Evolutionary conservation across 805 yeast species (phyloP).

Genomic region (Wickerhamiella cacticola): DNA sequence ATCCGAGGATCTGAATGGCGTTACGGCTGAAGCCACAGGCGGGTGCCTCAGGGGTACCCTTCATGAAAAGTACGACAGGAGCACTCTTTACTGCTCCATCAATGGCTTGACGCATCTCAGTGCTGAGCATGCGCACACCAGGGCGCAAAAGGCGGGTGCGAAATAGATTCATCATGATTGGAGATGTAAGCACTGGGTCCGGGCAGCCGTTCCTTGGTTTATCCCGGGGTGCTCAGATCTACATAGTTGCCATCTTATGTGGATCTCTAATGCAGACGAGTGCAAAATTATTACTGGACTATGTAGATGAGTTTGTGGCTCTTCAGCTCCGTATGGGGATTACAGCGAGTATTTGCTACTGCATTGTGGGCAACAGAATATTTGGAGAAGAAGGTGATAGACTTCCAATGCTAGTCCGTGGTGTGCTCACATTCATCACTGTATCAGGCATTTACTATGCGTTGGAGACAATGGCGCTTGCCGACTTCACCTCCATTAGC

Average conservation of each 20-base stretch:
- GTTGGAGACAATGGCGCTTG: slow-evolving; percentile 56
- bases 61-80: slow-evolving; percentile 94
- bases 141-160: slow-evolving; percentile 6
- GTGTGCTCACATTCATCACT: slow-evolving; percentile 64
- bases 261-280: slow-evolving; percentile 21
- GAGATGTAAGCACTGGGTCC: background rate
- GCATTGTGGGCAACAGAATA: slow-evolving; percentile 40
- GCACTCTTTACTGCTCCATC: slow-evolving; percentile 77
- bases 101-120: slow-evolving; percentile 73
- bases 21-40: slow-evolving; percentile 97
- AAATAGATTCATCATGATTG: background rate
- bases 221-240: slow-evolving; percentile 15
- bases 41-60: slow-evolving; percentile 96
- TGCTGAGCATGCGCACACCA: slow-evolving; percentile 44
- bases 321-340: slow-evolving; percentile 64
- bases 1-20: slow-evolving; percentile 83
- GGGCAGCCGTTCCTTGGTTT: background rate
- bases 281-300: slow-evolving; percentile 18
- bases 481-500: slow-evolving; percentile 76
- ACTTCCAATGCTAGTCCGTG: slow-evolving; percentile 45
- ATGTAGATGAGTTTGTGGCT: slow-evolving; percentile 30
- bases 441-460: slow-evolving; percentile 71
- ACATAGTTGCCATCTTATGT: slow-evolving; percentile 17
- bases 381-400: slow-evolving; percentile 45
- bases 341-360: slow-evolving; percentile 48